Base-by-base conservation (phyloP, 1,284 basidiomycete genomes). In the Irpex sp. region DNA sequence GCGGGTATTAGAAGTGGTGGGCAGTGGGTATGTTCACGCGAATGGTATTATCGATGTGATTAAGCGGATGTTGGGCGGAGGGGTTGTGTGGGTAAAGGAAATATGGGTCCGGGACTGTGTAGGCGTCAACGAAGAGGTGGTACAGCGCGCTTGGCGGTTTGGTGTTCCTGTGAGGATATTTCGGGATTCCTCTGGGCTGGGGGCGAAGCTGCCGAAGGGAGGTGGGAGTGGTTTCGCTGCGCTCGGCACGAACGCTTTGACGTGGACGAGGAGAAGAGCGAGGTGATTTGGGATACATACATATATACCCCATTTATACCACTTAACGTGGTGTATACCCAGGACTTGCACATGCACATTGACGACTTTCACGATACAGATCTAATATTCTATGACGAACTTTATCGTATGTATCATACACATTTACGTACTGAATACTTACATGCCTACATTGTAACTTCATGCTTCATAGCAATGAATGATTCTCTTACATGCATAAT, bases 31-130 rank as follows among this genome's bases (percentile, higher is more conserved):
- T 11, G 53, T 74, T 19, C 65, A 67, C 4, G 71, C 67, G 17
- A 68, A 71, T 39, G 71, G 65, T 11, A 7, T 73, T 5, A 63
- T 70, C 19, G 68, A 68, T 59, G 69, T 65, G 47, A 68, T 67
- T 26, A 66, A 50, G 61, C 53, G 62, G 26, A 65, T 66, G 63
- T 61, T 69, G 3, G 60, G 66, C 26, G 63, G 59, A 17, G 65
- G 67, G 61, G 62, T 68, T 8, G 35, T 59, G 11, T 68, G 65
- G 62, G 60, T 65, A 8, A 39, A 58, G 26, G 58, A 60, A 39
- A 31, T 68, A 13, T 57, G 60, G 55, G 49, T 68, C 39, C 61
- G 56, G 43, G 63, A 66, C 19, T 65, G 67, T 57, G 53, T 47
- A 13, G 63, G 57, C 9, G 54, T 68, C n/a, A 60, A 60, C 26